phyloP scores from a whole-genome alignment of 2,329 filamentous ascomycete species.

The Geosmithia morbida region DNA sequence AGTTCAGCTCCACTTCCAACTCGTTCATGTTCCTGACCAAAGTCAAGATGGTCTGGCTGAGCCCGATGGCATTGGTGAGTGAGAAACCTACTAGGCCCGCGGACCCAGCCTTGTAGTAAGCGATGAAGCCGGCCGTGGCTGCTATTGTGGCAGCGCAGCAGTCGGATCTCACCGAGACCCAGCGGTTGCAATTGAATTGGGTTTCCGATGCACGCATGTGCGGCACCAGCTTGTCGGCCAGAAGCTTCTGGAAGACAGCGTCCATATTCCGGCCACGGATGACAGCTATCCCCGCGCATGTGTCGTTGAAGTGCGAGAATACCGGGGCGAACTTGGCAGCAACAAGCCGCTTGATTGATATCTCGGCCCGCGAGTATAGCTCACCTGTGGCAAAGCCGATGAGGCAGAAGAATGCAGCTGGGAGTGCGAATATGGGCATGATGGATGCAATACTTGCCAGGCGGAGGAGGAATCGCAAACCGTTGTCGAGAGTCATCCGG shows the following conservation, averaged over 20 bases:
- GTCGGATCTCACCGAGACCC: conserved; percentile 40
- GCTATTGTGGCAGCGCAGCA: conserved; percentile 37
- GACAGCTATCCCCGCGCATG: conserved; percentile 31
- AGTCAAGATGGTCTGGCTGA: conserved; percentile 34
- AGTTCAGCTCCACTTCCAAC: conserved; percentile 39
- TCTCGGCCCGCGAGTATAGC: conserved; percentile 33
- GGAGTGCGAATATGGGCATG: conserved; percentile 35
- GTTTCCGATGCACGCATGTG: conserved; percentile 32
- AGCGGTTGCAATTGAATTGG: conserved; percentile 41
- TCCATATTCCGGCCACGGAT: conserved; percentile 37
- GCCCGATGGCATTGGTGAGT: conserved; percentile 35
- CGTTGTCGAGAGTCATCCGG: conserved; percentile 23
- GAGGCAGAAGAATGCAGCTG: conserved; percentile 27
- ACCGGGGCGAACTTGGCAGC: conserved; percentile 36
- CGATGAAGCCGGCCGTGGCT: conserved; percentile 35
- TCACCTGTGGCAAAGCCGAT: conserved; percentile 31
- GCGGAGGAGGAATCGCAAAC: conserved; percentile 28
- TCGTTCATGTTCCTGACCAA: conserved; percentile 40
- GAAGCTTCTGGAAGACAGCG: conserved; percentile 27
- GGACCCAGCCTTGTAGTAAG: conserved; percentile 14
- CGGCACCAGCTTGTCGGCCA: conserved; percentile 33
- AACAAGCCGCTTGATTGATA: conserved; percentile 28
- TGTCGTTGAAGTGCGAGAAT: conserved; percentile 41
- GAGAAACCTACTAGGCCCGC: conserved; percentile 14
- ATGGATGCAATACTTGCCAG: conserved; percentile 32